These are phyloP conservation scores for Thielaviopsis populi DNA, from an alignment of 2,329 filamentous ascomycete genomes.

Conservation along the genomic window DNA sequence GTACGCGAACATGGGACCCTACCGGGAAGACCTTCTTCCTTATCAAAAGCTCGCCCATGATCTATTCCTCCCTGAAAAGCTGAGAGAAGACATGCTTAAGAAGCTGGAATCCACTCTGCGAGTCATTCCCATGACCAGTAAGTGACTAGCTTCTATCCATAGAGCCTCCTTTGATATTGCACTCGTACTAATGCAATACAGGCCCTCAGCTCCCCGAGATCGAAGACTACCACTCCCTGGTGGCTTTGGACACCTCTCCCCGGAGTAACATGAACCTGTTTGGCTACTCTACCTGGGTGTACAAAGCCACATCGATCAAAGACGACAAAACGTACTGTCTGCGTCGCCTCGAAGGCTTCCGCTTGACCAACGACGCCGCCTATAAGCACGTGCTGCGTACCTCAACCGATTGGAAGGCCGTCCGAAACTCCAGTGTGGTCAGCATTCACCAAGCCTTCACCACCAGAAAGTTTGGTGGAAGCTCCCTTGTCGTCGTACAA, in stretches of 20 bases:
- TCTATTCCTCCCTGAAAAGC: slow-evolving; percentile 76
- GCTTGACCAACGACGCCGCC: slow-evolving; percentile 61
- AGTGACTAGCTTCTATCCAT: not conserved
- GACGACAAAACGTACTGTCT: slow-evolving; percentile 82
- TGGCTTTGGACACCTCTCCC: slow-evolving; percentile 70
- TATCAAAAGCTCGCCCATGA: slow-evolving; percentile 83
- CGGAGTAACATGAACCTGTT: slow-evolving; percentile 63
- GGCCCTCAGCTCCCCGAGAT: slow-evolving; percentile 57
- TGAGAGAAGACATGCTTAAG: slow-evolving; percentile 78
- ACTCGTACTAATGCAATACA: slow-evolving; percentile 15
- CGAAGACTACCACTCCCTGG: slow-evolving; percentile 82
- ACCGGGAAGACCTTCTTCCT: slow-evolving; percentile 62
- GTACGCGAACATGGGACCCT: slow-evolving; percentile 75
- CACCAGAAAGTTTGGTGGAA: slow-evolving; percentile 81
- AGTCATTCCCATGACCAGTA: slow-evolving; percentile 53
- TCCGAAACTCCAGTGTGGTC: slow-evolving; percentile 69
- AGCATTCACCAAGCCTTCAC: slow-evolving; percentile 87
- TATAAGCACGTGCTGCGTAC: slow-evolving; percentile 78
- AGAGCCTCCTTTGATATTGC: not conserved
- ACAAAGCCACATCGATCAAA: slow-evolving; percentile 81
- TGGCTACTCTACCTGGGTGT: slow-evolving; percentile 83
- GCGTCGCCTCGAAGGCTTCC: slow-evolving; percentile 50
- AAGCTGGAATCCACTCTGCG: slow-evolving; percentile 77
- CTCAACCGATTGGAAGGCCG: slow-evolving; percentile 77
- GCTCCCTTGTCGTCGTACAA: slow-evolving; percentile 76